These are phyloP conservation scores for Jamesozyma hellenica DNA, from an alignment of 805 yeast species.

Conservation along the genomic window DNA sequence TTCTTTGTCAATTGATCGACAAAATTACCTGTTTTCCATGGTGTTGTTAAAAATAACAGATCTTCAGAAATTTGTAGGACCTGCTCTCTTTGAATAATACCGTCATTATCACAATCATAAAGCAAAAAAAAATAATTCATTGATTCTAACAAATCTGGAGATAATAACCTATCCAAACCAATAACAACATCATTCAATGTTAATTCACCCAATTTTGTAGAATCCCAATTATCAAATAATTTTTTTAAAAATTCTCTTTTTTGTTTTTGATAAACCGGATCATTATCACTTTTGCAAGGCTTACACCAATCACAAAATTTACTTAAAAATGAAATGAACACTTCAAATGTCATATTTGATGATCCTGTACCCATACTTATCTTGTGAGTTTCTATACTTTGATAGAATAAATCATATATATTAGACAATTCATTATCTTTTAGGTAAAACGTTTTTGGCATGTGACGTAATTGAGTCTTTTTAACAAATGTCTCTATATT, in stretches of 20 bases:
- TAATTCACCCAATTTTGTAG: constrained; percentile 43
- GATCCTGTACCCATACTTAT: constrained; percentile 42
- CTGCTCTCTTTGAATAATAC: constrained; percentile 63
- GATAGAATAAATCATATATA: constrained; percentile 76
- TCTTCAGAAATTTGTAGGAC: constrained; percentile 84
- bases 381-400: constrained; percentile 59
- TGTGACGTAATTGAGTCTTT: constrained; percentile 78
- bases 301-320: constrained; percentile 72
- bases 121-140: constrained; percentile 71
- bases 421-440: constrained; percentile 50
- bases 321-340: constrained; percentile 64
- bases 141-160: constrained; percentile 66
- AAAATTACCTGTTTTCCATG: constrained; percentile 66
- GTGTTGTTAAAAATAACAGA: constrained; percentile 66
- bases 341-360: constrained; percentile 63
- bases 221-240: constrained; percentile 64
- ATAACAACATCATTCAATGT: constrained; percentile 58
- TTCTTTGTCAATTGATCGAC: constrained; percentile 57
- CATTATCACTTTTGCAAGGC: constrained; percentile 30
- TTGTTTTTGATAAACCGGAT: constrained; percentile 23
- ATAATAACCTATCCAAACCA: constrained; percentile 63
- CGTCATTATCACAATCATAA: constrained; percentile 52
- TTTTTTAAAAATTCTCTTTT: constrained; percentile 46
- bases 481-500: constrained; percentile 87
- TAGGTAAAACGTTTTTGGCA: constrained; percentile 63